Conservation (phyloP, 208 protist genomes). For the Trichomonas tenax region DNA sequence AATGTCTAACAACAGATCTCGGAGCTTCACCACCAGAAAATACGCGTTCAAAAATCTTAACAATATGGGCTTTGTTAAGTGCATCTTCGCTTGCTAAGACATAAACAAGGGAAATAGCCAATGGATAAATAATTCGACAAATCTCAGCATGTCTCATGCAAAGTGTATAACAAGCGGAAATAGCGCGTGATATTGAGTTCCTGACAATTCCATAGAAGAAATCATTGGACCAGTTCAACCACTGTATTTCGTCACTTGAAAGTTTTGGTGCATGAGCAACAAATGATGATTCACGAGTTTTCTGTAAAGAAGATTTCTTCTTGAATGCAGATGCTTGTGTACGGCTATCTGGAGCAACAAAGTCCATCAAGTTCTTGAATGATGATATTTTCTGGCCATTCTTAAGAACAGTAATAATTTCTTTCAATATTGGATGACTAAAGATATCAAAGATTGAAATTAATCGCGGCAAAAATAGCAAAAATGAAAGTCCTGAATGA, state of each 20-base stretch:
- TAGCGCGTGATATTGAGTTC: background rate
- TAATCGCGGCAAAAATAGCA: background rate
- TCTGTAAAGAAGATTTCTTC: background rate
- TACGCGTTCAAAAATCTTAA: background rate
- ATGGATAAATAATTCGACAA: background rate
- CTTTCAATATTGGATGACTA: background rate
- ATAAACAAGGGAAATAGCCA: background rate
- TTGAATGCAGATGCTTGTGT: background rate
- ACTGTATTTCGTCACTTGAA: background rate
- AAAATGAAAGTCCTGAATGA: background rate
- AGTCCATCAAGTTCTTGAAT: background rate
- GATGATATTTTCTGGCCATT: background rate
- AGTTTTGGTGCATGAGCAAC: background rate
- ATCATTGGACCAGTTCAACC: background rate
- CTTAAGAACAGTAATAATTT: background rate
- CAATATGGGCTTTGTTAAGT: background rate
- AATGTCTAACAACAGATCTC: background rate
- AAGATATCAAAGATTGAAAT: background rate
- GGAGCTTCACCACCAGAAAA: background rate
- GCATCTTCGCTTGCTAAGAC: background rate
- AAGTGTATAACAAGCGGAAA: background rate
- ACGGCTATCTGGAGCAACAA: background rate
- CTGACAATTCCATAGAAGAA: background rate
- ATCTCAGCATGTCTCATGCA: background rate
- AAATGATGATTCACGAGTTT: background rate